Conservation (phyloP, 176 grass and related monocot genomes). For the Hyparrhenia diplandra region DNA sequence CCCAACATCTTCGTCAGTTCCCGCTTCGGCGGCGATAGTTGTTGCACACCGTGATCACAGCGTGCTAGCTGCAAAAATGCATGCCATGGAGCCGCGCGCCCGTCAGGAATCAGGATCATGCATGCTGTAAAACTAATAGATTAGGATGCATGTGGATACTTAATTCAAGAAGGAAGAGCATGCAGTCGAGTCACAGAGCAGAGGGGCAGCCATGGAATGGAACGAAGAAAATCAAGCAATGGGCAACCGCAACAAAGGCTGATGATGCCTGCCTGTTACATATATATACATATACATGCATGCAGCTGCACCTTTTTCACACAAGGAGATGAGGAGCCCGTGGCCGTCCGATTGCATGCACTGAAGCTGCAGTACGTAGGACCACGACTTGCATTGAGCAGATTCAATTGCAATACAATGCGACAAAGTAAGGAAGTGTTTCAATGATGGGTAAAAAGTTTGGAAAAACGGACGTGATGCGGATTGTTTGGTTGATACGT, state of each 20-base stretch:
- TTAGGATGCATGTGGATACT: no score
- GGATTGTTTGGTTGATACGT: no score
- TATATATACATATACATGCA: conserved; percentile 37
- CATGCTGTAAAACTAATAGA: no score
- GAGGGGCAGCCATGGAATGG: neutral
- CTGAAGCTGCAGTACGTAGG: no score
- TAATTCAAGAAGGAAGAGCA: neutral
- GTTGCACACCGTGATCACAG: neutral
- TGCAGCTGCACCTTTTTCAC: neutral
- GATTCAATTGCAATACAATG: neutral
- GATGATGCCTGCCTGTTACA: conserved; percentile 14
- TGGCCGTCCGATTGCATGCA: no score
- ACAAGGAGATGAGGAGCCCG: neutral
- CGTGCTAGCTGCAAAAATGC: neutral
- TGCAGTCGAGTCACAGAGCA: neutral
- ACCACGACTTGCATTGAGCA: neutral
- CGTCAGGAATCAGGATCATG: neutral
- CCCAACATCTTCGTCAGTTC: conserved; percentile 32
- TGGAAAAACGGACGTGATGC: no score
- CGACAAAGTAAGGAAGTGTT: no score
- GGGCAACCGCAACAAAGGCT: neutral
- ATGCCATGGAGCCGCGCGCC: neutral
- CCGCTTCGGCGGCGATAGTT: no score
- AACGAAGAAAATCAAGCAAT: neutral
- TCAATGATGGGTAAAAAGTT: no score